Evolutionary conservation across 495 filamentous ascomycete species (phyloP).

Genomic region (Xylaria bambusicola): DNA sequence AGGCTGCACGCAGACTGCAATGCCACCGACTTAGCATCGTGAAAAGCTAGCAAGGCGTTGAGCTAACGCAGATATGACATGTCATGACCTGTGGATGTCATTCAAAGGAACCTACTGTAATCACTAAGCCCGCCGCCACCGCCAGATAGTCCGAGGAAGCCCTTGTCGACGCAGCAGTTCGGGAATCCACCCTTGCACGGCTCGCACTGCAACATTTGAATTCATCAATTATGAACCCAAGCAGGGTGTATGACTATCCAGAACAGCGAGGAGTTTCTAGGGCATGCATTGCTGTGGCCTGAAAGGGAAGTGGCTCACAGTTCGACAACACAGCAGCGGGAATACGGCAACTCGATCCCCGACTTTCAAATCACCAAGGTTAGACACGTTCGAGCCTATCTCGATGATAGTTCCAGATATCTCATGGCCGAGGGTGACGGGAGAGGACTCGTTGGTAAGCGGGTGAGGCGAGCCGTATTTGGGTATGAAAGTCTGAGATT

Average conservation of each 20-base stretch:
- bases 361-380: constrained; percentile 38
- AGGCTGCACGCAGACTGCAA: constrained; percentile 42
- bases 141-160: constrained; percentile 62
- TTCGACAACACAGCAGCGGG: constrained; percentile 62
- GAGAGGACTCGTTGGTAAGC: constrained; percentile 57
- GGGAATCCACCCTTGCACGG: constrained; percentile 52
- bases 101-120: no score
- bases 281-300: no score
- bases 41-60: no score
- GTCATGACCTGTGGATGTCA: no score
- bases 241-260: no score
- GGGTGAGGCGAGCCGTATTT: constrained; percentile 59
- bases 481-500: constrained; percentile 49
- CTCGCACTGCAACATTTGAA: constrained; percentile 34
- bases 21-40: no score
- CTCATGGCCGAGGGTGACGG: constrained; percentile 64
- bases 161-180: constrained; percentile 60
- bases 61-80: no score
- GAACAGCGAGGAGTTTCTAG: no score
- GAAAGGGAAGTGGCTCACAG: constrained; percentile 3
- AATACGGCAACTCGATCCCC: constrained; percentile 60
- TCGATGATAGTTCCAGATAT: constrained; percentile 62
- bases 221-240: no score
- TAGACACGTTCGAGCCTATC: constrained; percentile 53
- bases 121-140: constrained; percentile 63